Percentiles rank a stretch among this genome's conserved stretches.
These are phyloP conservation scores for Mixia osmundae DNA, from an alignment of 1,284 basidiomycete genomes.

Conservation along the genomic window DNA sequence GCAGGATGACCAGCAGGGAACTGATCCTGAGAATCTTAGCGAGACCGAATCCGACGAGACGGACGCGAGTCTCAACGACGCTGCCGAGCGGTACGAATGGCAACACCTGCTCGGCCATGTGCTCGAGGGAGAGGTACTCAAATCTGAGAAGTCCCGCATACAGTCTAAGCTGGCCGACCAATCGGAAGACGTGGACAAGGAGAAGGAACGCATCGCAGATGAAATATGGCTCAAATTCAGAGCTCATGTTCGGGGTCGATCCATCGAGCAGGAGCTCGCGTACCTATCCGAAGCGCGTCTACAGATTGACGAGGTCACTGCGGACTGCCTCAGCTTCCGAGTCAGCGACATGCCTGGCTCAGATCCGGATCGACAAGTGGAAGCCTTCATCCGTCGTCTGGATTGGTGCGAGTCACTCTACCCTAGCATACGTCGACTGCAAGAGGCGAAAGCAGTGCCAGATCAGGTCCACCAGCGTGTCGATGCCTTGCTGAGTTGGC, in stretches of 20 bases:
- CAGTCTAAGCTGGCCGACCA: slow-evolving; percentile 12
- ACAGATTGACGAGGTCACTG: slow-evolving; percentile 48
- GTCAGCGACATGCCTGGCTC: slow-evolving; percentile 22
- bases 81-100: slow-evolving; percentile 57
- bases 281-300: slow-evolving; percentile 58
- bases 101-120: slow-evolving; percentile 82
- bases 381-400: slow-evolving; percentile 46
- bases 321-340: slow-evolving; percentile 41
- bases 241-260: slow-evolving; percentile 55
- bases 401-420: slow-evolving; percentile 69
- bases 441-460: slow-evolving; percentile 47
- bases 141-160: slow-evolving; percentile 68
- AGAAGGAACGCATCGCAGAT: slow-evolving; percentile 19
- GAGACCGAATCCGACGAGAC: slow-evolving; percentile 5
- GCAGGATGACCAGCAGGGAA: no score
- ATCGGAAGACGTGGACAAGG: slow-evolving; percentile 5
- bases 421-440: slow-evolving; percentile 56
- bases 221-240: slow-evolving; percentile 77
- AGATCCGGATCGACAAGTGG: slow-evolving; percentile 42
- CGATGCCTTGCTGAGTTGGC: slow-evolving; percentile 74
- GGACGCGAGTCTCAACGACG: no score
- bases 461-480: slow-evolving; percentile 50
- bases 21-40: slow-evolving; percentile 1
- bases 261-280: slow-evolving; percentile 58
- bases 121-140: slow-evolving; percentile 71